Evolutionary conservation across 306 rosid species (phyloP), one percentile per base, ranked within the genome.

Genomic region (Alnus glutinosa): DNA sequence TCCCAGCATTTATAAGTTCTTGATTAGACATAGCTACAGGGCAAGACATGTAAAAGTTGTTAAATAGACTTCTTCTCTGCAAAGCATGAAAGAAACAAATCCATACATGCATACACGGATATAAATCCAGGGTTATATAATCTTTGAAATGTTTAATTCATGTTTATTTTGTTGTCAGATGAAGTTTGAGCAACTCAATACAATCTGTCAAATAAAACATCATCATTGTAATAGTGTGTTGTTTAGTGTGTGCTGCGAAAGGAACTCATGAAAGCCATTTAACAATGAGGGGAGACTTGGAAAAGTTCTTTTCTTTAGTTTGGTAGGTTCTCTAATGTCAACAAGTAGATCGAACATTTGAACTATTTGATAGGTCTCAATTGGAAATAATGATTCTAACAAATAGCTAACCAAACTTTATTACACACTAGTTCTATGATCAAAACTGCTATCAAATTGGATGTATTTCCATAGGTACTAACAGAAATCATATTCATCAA

Each of bases 21-120:
- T 96, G 99, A 88, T 96, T 93, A 81, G 99, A 80, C 99, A 96
- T 91, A 64, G 91, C 99, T 93, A 86, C 55, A 77, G 82, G 77
- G 85, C 75, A 89, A 80, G 78, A 62, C 59, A 68, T 55, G 70
- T 19, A 32, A 81, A 81, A 78, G 69, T 55, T 75, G 72, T 74
- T 16, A 77, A 59, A 85, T 71, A 77, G 48, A 75, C 59, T 13
- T 49, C 47, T 13, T 70, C 19, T 36, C 80, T 47, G 55, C 71
- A 46, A 73, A 55, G 46, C 32, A 66, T 14, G 57, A 64, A 71
- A 80, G 16, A 44, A 71, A 55, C 71, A 63, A 80, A 62, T 70
- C 73, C 9, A n/a, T 15, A 73, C 14, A 9, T 42, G 51, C 72
- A 68, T 16, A 11, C 39, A 4, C 8, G 51, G 32, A 67, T 18